Evolutionary conservation across 768 basidiomycete species (phyloP).

Genomic region (Serendipita sp.): DNA sequence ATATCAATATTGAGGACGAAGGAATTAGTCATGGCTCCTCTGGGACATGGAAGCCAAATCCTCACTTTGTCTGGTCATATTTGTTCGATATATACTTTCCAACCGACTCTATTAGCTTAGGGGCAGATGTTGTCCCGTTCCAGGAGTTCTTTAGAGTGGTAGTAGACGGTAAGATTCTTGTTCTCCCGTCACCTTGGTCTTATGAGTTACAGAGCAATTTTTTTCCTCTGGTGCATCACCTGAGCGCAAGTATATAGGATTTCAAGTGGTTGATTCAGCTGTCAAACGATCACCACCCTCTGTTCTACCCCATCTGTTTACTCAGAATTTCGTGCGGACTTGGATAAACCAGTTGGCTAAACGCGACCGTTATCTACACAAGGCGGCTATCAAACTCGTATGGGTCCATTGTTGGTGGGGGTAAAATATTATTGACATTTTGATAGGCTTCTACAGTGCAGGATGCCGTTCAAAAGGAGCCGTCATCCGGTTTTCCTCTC

Average conservation of each 20-base stretch:
- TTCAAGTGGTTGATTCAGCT: conserved; percentile 73
- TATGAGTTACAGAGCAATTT: conserved; percentile 47
- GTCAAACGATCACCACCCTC: conserved; percentile 45
- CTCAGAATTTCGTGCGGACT: conserved; percentile 85
- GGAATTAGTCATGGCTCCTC: conserved; percentile 30
- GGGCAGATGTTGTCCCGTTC: conserved; percentile 31
- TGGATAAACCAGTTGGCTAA: conserved; percentile 94
- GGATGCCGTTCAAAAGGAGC: conserved; percentile 52
- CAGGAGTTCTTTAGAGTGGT: conserved; percentile 82
- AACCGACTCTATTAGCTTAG: not conserved
- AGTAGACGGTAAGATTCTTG: conserved; percentile 60
- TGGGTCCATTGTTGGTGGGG: conserved; percentile 14
- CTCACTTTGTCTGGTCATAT: conserved; percentile 83
- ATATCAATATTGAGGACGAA: conserved; percentile 37
- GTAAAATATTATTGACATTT: not conserved
- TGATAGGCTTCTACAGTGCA: conserved; percentile 59
- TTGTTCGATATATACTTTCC: conserved; percentile 63
- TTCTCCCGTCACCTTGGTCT: not conserved
- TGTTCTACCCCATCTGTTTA: conserved; percentile 76
- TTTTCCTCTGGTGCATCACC: conserved; percentile 72
- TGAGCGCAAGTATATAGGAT: conserved; percentile 92
- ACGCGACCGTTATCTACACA: conserved; percentile 75
- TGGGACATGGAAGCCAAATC: conserved; percentile 65
- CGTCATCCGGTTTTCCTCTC: conserved; percentile 66
- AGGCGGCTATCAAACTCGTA: conserved; percentile 71